These are phyloP conservation scores for Cryphonectria japonica DNA, from an alignment of 2,329 filamentous ascomycete genomes.

Conservation along the genomic window DNA sequence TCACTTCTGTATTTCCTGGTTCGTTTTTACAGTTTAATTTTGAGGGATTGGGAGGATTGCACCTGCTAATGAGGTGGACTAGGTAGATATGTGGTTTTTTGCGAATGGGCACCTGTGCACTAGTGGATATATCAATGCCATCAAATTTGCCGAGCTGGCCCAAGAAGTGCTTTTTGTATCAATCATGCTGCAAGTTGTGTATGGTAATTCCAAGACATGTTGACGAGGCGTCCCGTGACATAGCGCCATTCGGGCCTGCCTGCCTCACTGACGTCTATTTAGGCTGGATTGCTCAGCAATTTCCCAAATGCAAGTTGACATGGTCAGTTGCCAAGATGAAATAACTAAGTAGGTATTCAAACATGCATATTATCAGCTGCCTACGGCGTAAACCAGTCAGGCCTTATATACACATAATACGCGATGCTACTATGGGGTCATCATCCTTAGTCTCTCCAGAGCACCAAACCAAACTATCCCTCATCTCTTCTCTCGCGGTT, in stretches of 20 bases:
- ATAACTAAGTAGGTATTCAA: constrained; percentile 16
- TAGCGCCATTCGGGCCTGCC: background rate
- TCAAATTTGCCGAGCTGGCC: background rate
- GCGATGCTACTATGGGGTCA: background rate
- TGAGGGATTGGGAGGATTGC: background rate
- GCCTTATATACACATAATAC: constrained; percentile 20
- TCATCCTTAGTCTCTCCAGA: background rate
- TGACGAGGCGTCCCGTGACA: background rate
- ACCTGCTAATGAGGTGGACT: background rate
- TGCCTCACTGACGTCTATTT: background rate
- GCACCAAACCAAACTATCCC: background rate
- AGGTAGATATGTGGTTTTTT: background rate
- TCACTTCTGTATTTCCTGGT: constrained; percentile 16
- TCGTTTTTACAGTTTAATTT: background rate
- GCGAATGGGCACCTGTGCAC: constrained; percentile 1
- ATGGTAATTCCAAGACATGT: background rate
- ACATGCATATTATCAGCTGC: constrained; percentile 24
- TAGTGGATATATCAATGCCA: constrained; percentile 13
- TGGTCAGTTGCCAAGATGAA: background rate
- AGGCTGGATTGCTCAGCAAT: background rate
- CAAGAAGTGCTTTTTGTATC: no score
- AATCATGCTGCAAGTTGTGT: background rate
- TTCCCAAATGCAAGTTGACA: background rate
- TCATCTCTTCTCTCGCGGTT: background rate
- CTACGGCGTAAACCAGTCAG: constrained; percentile 1